phyloP scores from a whole-genome alignment of 164 flowering plant species.

The Sedum album region DNA sequence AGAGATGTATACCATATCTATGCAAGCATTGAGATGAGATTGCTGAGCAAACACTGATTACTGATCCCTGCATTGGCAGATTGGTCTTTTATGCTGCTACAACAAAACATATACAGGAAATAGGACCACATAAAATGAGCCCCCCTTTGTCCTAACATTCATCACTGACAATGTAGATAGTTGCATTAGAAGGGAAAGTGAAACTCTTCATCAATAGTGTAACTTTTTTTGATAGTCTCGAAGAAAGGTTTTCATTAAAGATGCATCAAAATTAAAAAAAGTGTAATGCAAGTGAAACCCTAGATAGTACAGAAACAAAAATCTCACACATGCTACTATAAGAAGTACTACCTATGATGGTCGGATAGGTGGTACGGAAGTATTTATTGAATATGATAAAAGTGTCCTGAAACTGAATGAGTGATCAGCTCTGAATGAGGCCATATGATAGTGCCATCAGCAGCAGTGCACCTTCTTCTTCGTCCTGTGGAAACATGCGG shows the following conservation, averaged over 20 bases:
- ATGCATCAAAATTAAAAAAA: background rate
- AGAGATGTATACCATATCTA: background rate
- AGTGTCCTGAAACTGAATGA: background rate
- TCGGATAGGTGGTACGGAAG: background rate
- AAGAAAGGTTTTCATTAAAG: background rate
- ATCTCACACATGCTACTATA: background rate
- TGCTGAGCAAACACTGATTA: background rate
- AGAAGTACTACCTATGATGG: background rate
- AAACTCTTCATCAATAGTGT: too few relatives aligned
- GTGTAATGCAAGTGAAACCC: background rate
- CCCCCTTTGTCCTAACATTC: background rate
- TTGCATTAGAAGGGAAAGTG: too few relatives aligned
- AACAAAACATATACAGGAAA: background rate
- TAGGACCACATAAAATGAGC: background rate
- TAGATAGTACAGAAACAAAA: background rate
- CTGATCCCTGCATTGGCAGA: constrained; percentile 1
- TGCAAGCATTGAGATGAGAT: background rate
- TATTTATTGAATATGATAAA: background rate
- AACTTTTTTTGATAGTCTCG: too few relatives aligned
- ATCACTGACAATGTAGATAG: background rate
- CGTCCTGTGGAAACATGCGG: constrained; percentile 24
- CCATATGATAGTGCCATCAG: constrained; percentile 34
- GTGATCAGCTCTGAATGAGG: constrained; percentile 13
- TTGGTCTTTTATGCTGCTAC: background rate
- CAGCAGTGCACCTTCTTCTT: constrained; percentile 30